Conservation (phyloP, 176 grass and related monocot genomes). For the Oryza nivara region DNA sequence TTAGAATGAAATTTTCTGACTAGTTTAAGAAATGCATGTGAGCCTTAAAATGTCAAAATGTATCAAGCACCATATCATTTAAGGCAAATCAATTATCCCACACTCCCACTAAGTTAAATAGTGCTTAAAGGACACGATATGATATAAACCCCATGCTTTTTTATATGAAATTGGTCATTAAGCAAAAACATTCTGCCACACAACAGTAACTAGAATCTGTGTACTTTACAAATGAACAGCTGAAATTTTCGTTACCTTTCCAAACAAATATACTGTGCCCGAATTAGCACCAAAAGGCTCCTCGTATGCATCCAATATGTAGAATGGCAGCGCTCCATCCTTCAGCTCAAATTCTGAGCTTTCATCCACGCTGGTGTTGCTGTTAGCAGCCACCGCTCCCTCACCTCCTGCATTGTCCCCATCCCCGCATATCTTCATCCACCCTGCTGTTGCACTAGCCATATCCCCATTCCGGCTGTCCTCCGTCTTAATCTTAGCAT, state of each 20-base stretch:
- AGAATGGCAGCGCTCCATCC: slow-evolving; percentile 83
- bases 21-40: neutral
- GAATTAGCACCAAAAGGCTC: slow-evolving; percentile 83
- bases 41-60: slow-evolving; percentile 11
- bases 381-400: slow-evolving; percentile 43
- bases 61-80: slow-evolving; percentile 16
- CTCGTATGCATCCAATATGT: slow-evolving; percentile 94
- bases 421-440: slow-evolving; percentile 64
- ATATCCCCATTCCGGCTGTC: slow-evolving; percentile 43
- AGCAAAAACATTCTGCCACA: neutral
- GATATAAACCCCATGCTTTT: neutral
- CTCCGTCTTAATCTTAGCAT: slow-evolving; percentile 66
- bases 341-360: slow-evolving; percentile 74
- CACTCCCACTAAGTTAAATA: slow-evolving; percentile 11
- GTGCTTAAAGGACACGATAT: neutral
- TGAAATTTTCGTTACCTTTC: slow-evolving; percentile 60
- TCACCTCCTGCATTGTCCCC: slow-evolving; percentile 44
- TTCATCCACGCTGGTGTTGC: slow-evolving; percentile 51
- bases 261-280: slow-evolving; percentile 89
- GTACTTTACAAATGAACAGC: neutral
- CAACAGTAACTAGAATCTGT: neutral
- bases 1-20: neutral
- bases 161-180: neutral
- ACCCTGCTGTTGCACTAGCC: slow-evolving; percentile 63
- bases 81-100: slow-evolving; percentile 5